Evolutionary conservation across 23 red algal genomes (phyloP).

Genomic region (Gracilariopsis chorda): DNA sequence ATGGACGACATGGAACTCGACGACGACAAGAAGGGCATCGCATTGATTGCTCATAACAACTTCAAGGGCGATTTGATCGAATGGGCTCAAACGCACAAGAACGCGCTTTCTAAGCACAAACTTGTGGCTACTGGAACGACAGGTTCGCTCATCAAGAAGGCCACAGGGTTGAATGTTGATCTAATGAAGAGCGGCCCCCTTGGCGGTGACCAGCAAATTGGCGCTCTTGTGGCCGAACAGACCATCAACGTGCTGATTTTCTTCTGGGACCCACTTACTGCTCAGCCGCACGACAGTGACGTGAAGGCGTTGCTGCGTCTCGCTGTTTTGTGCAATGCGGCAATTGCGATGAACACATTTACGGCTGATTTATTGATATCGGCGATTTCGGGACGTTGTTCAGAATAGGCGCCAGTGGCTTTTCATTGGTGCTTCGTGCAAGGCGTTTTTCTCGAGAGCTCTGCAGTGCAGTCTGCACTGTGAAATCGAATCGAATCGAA

Average conservation of each 20-base stretch:
- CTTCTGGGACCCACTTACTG: slow-evolving; percentile 9
- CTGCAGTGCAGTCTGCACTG: too few species aligned
- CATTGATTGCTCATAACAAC: slow-evolving; percentile 11
- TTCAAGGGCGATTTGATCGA: neutral
- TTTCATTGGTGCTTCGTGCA: too few species aligned
- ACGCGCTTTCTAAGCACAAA: neutral
- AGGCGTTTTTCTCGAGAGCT: too few species aligned
- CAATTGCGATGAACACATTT: neutral
- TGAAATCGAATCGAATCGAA: too few species aligned
- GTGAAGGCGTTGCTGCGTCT: slow-evolving; percentile 4
- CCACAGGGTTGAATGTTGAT: neutral
- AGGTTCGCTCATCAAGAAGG: neutral
- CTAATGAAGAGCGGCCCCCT: slow-evolving; percentile 15
- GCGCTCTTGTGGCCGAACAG: neutral
- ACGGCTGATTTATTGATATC: slow-evolving; percentile 1
- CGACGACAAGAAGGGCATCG: neutral
- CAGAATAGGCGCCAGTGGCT: neutral
- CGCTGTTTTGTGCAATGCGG: neutral
- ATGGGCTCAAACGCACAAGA: slow-evolving; percentile 14
- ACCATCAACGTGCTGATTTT: slow-evolving; percentile 5
- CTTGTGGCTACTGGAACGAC: slow-evolving; percentile 10
- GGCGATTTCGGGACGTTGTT: neutral
- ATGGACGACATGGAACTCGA: neutral
- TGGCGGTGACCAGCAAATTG: slow-evolving; percentile 23
- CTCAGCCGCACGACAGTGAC: slow-evolving; percentile 12